Evolutionary conservation across 1,139 yeast genomes (phyloP).

Genomic region (Geotrichum phurueaensis): DNA sequence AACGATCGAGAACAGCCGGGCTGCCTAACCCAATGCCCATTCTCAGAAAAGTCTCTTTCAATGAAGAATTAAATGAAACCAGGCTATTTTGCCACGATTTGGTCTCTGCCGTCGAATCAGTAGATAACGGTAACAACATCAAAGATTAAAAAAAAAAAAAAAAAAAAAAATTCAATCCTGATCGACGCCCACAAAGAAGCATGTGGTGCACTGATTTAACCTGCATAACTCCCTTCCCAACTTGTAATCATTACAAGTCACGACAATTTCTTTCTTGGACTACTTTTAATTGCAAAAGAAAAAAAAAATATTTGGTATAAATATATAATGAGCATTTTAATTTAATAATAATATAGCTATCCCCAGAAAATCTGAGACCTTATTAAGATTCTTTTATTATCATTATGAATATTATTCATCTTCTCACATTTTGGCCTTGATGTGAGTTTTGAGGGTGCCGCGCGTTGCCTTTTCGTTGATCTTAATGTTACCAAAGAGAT

Average conservation of each 20-base stretch:
- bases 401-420: background rate
- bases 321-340: too few relatives aligned
- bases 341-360: too few relatives aligned
- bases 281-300: background rate
- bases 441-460: conserved; percentile 17
- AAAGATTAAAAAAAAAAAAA: background rate
- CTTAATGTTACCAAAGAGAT: conserved; percentile 13
- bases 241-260: too few relatives aligned
- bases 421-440: conserved; percentile 15
- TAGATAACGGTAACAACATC: background rate
- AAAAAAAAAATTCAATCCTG: too few relatives aligned
- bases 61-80: background rate
- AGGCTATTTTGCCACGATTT: background rate
- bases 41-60: background rate
- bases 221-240: background rate
- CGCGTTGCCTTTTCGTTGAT: conserved; percentile 18
- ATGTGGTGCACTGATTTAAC: background rate
- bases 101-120: background rate
- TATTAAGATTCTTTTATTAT: too few relatives aligned
- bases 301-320: background rate
- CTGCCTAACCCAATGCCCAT: background rate
- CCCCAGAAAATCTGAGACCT: too few relatives aligned
- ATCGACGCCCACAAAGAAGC: background rate
- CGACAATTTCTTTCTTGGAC: too few relatives aligned
- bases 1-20: background rate